Base-by-base conservation (phyloP, 352 stramenopile genomes). In the Proteromonas lacertae region DNA sequence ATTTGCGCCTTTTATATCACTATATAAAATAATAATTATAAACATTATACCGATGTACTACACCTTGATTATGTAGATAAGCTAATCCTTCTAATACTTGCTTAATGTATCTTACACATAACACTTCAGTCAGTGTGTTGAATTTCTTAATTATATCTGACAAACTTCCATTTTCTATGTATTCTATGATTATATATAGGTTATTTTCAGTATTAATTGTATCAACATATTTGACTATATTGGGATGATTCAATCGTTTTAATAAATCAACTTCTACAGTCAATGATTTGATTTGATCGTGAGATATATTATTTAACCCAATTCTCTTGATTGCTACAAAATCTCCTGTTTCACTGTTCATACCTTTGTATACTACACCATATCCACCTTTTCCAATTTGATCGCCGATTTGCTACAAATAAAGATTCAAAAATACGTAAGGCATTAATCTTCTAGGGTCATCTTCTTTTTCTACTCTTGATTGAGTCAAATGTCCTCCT, bases 181-280 rank as follows among this genome's bases (percentile, higher is more conserved):
- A 87, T 49, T 66, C 57, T 0, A 66, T 41, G 0, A 66, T 43
- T 32, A 66, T 64, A 43, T 63, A 49, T 5, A 66, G 44, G 31
- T 55, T 42, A 3, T 22, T 35, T 16, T 42, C 16, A 2, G 46
- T 56, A 19, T 45, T 20, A 30, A 90, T 80, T 19, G 68, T 84
- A 53, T 87, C 72, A 44, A 77, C 64, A 52, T 88, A 88, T 55
- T 83, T 81, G 45, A 90, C 74, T 29, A 90, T 87, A 50, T 90
- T 90, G 32, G 72, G 62, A 41, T 90, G 74, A 28, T 87, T 73
- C 13, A 90, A 53, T 47, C 81, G 83, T 38, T 66, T 63, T 29
- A 90, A 56, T 36, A 90, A 50, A 39, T 65, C 72, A 43, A 88
- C 78, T 52, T 90, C 73, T 43, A 22, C 23, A 40, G 30, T 30